Percentiles rank a stretch among this genome's conserved stretches.
Evolutionary conservation across 495 filamentous ascomycete genomes (phyloP).

Genomic region (Neurospora sp.): DNA sequence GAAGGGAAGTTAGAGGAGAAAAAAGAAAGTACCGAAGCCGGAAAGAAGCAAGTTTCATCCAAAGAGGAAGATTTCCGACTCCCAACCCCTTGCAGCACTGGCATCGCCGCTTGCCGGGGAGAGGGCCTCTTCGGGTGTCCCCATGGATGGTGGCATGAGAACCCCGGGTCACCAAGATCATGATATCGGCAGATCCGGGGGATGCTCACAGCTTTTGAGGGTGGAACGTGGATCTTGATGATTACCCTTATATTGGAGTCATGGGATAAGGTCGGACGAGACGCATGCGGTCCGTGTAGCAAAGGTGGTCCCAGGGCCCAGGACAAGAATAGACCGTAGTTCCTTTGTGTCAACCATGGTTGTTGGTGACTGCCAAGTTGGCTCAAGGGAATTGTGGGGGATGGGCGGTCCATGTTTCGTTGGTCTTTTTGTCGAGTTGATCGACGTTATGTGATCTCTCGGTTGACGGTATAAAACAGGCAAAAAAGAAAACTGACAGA

Average conservation of each 20-base stretch:
- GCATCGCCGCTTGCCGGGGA: neutral
- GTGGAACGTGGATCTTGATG: neutral
- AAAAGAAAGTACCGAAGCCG: neutral
- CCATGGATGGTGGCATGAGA: slow-evolving; percentile 2
- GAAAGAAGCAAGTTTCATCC: neutral
- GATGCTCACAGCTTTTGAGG: neutral
- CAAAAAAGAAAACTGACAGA: neutral
- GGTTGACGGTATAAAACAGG: neutral
- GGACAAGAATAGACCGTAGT: neutral
- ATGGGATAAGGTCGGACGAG: neutral
- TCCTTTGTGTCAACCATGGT: neutral
- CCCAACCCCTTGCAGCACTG: neutral
- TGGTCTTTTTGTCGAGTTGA: neutral
- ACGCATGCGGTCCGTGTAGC: neutral
- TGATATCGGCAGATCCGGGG: neutral
- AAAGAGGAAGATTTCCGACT: neutral
- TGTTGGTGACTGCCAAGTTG: neutral
- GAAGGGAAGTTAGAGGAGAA: neutral
- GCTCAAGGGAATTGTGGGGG: neutral
- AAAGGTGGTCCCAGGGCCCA: neutral
- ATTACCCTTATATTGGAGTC: neutral
- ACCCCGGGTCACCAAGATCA: neutral
- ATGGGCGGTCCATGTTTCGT: neutral
- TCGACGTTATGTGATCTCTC: neutral
- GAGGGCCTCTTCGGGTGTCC: neutral